A percentile compares a stretch with the other conserved stretches of the same genome.
These are phyloP conservation scores for Colletotrichum musae DNA, from an alignment of 2,329 filamentous ascomycete species.

Conservation along the genomic window DNA sequence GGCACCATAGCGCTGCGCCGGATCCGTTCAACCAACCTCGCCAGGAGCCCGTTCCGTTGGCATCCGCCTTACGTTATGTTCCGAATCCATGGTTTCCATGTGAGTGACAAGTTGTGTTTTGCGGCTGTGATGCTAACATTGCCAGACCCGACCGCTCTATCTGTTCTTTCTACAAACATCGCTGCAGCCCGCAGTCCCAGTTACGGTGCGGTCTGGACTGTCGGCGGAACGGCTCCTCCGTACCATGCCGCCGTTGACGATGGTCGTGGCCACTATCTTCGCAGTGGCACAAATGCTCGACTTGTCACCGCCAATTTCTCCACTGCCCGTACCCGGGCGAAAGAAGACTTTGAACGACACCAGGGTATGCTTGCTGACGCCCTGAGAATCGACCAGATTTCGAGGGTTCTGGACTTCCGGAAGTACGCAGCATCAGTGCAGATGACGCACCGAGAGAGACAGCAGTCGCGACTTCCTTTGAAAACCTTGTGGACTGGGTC, in stretches of 20 bases:
- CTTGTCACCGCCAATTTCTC: conserved; percentile 69
- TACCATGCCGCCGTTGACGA: conserved; percentile 68
- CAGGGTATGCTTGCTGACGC: conserved; percentile 83
- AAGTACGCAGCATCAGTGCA: conserved; percentile 44
- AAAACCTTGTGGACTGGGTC: conserved; percentile 60
- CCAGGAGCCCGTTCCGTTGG: conserved; percentile 42
- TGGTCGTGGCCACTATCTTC: conserved; percentile 75
- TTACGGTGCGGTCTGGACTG: conserved; percentile 80
- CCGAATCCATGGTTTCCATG: not conserved
- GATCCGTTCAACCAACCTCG: conserved; percentile 60
- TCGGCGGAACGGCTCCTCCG: conserved; percentile 77
- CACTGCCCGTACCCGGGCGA: conserved; percentile 55
- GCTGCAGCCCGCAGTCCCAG: conserved; percentile 67
- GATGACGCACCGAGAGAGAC: conserved; percentile 19
- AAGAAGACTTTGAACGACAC: conserved; percentile 78
- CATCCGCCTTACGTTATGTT: conserved; percentile 41
- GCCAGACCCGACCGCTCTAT: conserved; percentile 46
- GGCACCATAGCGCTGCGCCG: conserved; percentile 55
- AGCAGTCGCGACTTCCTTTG: conserved; percentile 34
- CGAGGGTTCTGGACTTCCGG: conserved; percentile 74
- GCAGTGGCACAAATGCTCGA: conserved; percentile 80
- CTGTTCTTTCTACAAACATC: conserved; percentile 44
- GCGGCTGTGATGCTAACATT: conserved; percentile 21
- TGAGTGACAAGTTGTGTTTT: conserved; percentile 7
- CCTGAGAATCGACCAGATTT: conserved; percentile 80